Conservation (phyloP, 257 asterid genomes). For the Echium plantagineum region DNA sequence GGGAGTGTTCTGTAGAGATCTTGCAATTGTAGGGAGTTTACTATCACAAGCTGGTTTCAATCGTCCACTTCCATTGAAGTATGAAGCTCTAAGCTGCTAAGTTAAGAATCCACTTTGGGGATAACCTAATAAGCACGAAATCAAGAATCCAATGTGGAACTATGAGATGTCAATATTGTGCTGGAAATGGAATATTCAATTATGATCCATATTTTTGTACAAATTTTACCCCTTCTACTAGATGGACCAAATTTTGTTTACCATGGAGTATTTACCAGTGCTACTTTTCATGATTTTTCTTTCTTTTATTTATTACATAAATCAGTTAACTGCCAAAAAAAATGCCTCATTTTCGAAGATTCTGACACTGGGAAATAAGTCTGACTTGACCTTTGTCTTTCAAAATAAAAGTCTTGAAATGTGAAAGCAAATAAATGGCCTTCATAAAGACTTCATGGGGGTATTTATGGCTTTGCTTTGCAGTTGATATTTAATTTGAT, state of each 20-base stretch:
- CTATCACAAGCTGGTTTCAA: conserved; percentile 27
- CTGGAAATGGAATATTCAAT: conserved; percentile 39
- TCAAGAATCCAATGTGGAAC: conserved; percentile 1
- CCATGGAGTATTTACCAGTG: not conserved
- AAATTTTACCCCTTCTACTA: conserved; percentile 14
- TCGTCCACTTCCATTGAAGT: conserved; percentile 22
- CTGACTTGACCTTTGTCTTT: no score
- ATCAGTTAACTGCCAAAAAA: conserved; percentile 6
- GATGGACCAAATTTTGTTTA: conserved; percentile 45
- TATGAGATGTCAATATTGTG: conserved; percentile 11
- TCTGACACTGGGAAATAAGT: not conserved
- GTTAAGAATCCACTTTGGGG: conserved; percentile 1
- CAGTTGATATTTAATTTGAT: not conserved
- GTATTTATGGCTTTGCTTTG: not conserved
- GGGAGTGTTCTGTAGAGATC: conserved; percentile 33
- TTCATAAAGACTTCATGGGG: conserved; percentile 1
- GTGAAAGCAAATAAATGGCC: not conserved
- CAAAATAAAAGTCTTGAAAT: not conserved
- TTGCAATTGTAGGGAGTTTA: conserved; percentile 24
- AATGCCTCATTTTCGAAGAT: conserved; percentile 4
- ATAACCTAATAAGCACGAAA: not conserved
- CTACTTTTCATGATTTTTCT: not conserved
- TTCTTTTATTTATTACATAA: conserved; percentile 16
- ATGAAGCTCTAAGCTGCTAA: conserved; percentile 34
- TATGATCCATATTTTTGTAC: conserved; percentile 31